Conservation (phyloP, 805 yeast genomes). For the Komagataella phaffii region DNA sequence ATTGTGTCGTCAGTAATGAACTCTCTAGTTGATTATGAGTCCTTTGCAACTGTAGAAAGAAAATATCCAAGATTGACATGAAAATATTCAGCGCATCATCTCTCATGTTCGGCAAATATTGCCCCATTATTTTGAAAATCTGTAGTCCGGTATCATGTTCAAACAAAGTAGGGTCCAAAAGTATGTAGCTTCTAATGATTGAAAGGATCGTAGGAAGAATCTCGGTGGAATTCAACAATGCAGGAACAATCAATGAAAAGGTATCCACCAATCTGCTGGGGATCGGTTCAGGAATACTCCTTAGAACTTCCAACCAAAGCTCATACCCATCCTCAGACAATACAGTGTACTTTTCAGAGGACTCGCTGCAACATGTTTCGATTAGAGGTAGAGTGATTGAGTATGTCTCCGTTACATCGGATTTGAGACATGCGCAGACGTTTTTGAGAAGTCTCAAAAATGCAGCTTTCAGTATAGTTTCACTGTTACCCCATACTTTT, state of each 20-base stretch:
- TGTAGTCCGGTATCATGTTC: slow-evolving; percentile 22
- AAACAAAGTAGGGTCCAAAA: slow-evolving; percentile 31
- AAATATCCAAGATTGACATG: slow-evolving; percentile 38
- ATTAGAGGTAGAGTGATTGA: slow-evolving; percentile 54
- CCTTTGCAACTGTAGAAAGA: slow-evolving; percentile 22
- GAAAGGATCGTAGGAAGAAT: slow-evolving; percentile 51
- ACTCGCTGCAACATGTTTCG: slow-evolving; percentile 44
- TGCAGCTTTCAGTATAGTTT: slow-evolving; percentile 32
- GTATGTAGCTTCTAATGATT: slow-evolving; percentile 48
- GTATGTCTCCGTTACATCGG: slow-evolving; percentile 33
- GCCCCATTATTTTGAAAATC: slow-evolving; percentile 35
- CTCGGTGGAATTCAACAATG: slow-evolving; percentile 61
- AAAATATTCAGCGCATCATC: slow-evolving; percentile 56
- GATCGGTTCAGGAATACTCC: slow-evolving; percentile 35
- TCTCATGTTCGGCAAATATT: slow-evolving; percentile 45
- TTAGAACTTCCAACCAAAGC: slow-evolving; percentile 62
- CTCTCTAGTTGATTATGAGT: slow-evolving; percentile 9
- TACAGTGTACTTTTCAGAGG: slow-evolving; percentile 38
- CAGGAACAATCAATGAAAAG: slow-evolving; percentile 40
- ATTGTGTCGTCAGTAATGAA: slow-evolving; percentile 9
- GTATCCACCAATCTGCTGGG: slow-evolving; percentile 26
- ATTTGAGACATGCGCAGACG: slow-evolving; percentile 41
- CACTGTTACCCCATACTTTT: slow-evolving; percentile 55
- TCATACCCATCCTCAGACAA: slow-evolving; percentile 81
- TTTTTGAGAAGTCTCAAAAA: slow-evolving; percentile 44